Evolutionary conservation across 2,329 filamentous ascomycete species (phyloP).

Genomic region (Aureobasidium sp.): DNA sequence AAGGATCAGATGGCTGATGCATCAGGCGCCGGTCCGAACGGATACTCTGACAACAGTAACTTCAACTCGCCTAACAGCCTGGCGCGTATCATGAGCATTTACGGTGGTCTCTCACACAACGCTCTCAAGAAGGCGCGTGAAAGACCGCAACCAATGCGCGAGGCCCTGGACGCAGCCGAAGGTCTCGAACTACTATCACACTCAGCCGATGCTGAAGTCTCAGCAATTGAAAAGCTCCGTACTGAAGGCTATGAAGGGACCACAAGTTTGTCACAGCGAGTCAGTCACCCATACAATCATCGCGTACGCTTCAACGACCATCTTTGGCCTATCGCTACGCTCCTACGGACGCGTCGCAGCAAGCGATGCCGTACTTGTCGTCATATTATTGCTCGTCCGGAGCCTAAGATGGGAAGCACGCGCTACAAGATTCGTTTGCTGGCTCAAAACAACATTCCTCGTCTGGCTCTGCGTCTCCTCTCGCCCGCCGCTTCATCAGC

Average conservation of each 20-base stretch:
- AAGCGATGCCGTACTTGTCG: constrained; percentile 90
- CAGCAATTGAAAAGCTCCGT: constrained; percentile 47
- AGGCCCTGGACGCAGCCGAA: constrained; percentile 64
- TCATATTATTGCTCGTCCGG: constrained; percentile 91
- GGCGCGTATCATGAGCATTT: constrained; percentile 85
- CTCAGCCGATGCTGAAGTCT: constrained; percentile 41
- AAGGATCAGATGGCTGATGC: constrained; percentile 66
- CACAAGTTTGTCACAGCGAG: constrained; percentile 46
- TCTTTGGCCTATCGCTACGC: constrained; percentile 71
- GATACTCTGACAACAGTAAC: constrained; percentile 49
- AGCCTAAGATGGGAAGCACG: constrained; percentile 80
- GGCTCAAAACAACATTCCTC: constrained; percentile 77
- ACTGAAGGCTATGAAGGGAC: constrained; percentile 63
- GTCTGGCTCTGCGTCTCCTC: constrained; percentile 64
- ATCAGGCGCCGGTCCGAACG: constrained; percentile 43
- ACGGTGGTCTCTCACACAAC: constrained; percentile 59
- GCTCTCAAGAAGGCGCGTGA: constrained; percentile 59
- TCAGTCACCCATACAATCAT: constrained; percentile 37
- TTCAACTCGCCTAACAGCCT: constrained; percentile 73
- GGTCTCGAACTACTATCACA: constrained; percentile 54
- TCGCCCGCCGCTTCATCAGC: constrained; percentile 41
- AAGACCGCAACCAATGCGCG: constrained; percentile 69
- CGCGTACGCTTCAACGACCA: constrained; percentile 60
- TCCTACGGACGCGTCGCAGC: constrained; percentile 84
- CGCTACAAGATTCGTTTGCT: constrained; percentile 90